Conservation (phyloP, 345 rosid species). For the Populus euphratica region DNA sequence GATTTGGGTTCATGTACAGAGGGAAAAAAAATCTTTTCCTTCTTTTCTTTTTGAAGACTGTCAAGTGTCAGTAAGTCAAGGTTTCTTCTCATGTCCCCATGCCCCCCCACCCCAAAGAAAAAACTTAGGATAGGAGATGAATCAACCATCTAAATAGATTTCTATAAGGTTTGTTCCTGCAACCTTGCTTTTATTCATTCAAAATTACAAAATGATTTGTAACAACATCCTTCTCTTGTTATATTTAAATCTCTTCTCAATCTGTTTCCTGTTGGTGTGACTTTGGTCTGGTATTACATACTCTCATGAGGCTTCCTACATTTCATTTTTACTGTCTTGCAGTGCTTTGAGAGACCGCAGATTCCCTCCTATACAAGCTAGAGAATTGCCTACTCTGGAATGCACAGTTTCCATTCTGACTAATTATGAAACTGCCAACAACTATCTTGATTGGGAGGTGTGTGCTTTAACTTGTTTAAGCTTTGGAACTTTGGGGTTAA, state of each 20-base stretch:
- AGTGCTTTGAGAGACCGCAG: constrained; percentile 98
- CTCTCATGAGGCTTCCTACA: background rate
- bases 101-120: background rate
- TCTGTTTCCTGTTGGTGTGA: background rate
- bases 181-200: background rate
- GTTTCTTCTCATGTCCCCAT: background rate
- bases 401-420: constrained; percentile 90
- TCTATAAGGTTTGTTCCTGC: background rate
- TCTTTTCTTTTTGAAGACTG: background rate
- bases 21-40: background rate
- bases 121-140: background rate
- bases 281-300: background rate
- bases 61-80: background rate
- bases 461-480: constrained; percentile 9
- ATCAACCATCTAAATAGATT: background rate
- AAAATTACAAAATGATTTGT: background rate
- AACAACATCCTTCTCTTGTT: background rate
- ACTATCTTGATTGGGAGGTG: constrained; percentile 98
- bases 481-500: background rate
- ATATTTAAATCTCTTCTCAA: background rate
- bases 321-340: constrained; percentile 22
- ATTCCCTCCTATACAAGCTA: constrained; percentile 88
- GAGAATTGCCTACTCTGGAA: constrained; percentile 83
- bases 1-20: background rate
- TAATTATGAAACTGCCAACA: constrained; percentile 70